Evolutionary conservation across 495 filamentous ascomycete genomes (phyloP).

Genomic region (Durotheca rogersii): DNA sequence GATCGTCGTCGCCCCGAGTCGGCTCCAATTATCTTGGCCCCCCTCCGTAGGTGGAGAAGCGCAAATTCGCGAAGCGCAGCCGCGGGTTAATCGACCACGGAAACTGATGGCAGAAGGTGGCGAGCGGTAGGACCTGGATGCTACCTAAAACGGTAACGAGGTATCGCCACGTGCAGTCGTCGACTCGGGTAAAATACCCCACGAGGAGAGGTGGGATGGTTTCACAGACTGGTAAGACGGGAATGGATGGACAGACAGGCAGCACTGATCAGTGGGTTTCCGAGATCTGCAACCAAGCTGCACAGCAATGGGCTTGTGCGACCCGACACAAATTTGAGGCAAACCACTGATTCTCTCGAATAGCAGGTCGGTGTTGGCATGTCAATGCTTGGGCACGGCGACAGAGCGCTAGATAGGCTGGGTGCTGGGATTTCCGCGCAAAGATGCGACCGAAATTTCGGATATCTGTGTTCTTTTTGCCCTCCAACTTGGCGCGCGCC

Average conservation of each 20-base stretch:
- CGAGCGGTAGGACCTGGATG: constrained; percentile 10
- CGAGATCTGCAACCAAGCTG: constrained; percentile 25
- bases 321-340: constrained; percentile 23
- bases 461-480: not conserved
- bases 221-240: constrained; percentile 1
- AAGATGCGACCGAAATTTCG: not conserved
- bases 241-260: constrained; percentile 1
- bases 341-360: constrained; percentile 8
- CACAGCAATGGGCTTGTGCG: constrained; percentile 23
- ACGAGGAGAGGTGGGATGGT: constrained; percentile 20
- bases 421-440: too few species aligned
- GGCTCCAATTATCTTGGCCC: not conserved
- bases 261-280: constrained; percentile 24
- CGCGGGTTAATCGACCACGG: not conserved
- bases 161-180: constrained; percentile 27
- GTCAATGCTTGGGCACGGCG: not conserved
- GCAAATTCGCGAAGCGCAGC: constrained; percentile 3
- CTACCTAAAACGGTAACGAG: constrained; percentile 22
- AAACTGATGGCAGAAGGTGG: not conserved
- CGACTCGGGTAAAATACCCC: constrained; percentile 27
- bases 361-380: too few species aligned
- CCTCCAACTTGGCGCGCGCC: not conserved
- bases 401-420: not conserved
- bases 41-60: not conserved
- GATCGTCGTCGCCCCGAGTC: constrained; percentile 4